Percentiles rank a stretch among this genome's conserved stretches.
Evolutionary conservation across 2,329 filamentous ascomycete species (phyloP).

Genomic region (Aspergillus nomiae): DNA sequence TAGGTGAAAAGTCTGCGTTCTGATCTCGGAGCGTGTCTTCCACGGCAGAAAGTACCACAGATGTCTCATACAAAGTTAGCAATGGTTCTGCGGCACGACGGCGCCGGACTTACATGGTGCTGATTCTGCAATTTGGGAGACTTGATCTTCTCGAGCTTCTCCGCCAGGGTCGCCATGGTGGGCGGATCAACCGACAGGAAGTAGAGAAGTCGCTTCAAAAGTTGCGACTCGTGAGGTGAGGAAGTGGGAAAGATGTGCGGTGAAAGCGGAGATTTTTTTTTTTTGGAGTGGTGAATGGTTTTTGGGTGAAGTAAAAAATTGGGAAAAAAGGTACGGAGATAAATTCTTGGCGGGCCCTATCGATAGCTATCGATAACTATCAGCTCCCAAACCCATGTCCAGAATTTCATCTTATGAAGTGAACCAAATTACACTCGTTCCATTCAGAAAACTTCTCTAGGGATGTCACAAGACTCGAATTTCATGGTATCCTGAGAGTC

Average conservation of each 20-base stretch:
- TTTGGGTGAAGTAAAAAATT: slow-evolving; percentile 17
- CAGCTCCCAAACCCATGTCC: neutral
- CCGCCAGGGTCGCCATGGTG: slow-evolving; percentile 68
- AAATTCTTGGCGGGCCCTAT: slow-evolving; percentile 22
- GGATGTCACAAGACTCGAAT: neutral
- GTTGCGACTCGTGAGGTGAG: slow-evolving; percentile 22
- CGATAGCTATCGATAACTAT: slow-evolving; percentile 19
- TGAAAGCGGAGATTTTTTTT: slow-evolving; percentile 30
- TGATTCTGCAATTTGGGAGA: slow-evolving; percentile 95
- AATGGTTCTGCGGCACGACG: neutral
- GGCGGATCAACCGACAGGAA: slow-evolving; percentile 28
- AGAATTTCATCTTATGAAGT: neutral
- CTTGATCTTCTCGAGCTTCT: slow-evolving; percentile 96
- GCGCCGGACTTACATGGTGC: slow-evolving; percentile 67
- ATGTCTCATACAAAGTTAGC: slow-evolving; percentile 37
- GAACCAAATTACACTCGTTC: neutral
- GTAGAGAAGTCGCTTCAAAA: slow-evolving; percentile 24
- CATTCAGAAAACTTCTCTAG: neutral
- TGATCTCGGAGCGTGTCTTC: slow-evolving; percentile 91
- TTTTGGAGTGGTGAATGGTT: slow-evolving; percentile 19
- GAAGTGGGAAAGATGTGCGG: slow-evolving; percentile 28
- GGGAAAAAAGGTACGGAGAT: slow-evolving; percentile 34
- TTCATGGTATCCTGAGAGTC: neutral
- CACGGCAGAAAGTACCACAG: slow-evolving; percentile 83
- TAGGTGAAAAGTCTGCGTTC: slow-evolving; percentile 78